Base-by-base conservation (phyloP, 495 filamentous ascomycete species). In the Tuber melanosporum region DNA sequence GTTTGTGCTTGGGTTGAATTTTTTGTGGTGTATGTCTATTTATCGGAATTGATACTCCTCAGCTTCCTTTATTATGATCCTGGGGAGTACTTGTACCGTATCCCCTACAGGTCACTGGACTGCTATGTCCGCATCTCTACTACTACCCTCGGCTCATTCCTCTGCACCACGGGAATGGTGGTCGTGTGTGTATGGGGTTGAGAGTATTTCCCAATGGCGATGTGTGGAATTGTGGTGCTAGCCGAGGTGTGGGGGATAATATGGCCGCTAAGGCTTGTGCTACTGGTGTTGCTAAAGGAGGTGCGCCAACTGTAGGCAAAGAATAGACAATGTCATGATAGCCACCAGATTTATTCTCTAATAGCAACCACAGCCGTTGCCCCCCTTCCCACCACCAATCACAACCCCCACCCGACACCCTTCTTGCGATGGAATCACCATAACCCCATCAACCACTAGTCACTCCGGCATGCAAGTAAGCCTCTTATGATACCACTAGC, bases 1-100 rank as follows among this genome's bases (percentile, higher is more conserved):
- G 4, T 41, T 41, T 41, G 4, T 41, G 39, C 4, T 41, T 41
- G 39, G 39, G 39, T 41, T 41, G 39, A 41, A 47, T 45, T 52
- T 75, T 17, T 73, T 78, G 47, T 80, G 73, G 78, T 80, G 78
- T 42, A 69, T 46, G 17, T 72, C 78, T 36, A 75, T 80, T 74
- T 43, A 73, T 32, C 47, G 49, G 43, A 80, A 80, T 62, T 79
- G 76, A 73, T 79, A 80, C 36, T 47, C 45, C 45, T 14, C 17
- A 1, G 3, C 45, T 19, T 47, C 45, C 45, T 47, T 19, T 2
- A 47, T 19, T 19, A 2, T 47, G 10, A 19, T 19, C 45, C 1
- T 19, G 14, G 14, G 17, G 10, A 19, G 45, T 19, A 19, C 45
- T 19, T 19, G 14, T 46, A 26, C 17, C 1, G 2, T 41, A 41